Evolutionary conservation across 2,329 filamentous ascomycete species (phyloP).

Genomic region (Fusarium goolgardi): DNA sequence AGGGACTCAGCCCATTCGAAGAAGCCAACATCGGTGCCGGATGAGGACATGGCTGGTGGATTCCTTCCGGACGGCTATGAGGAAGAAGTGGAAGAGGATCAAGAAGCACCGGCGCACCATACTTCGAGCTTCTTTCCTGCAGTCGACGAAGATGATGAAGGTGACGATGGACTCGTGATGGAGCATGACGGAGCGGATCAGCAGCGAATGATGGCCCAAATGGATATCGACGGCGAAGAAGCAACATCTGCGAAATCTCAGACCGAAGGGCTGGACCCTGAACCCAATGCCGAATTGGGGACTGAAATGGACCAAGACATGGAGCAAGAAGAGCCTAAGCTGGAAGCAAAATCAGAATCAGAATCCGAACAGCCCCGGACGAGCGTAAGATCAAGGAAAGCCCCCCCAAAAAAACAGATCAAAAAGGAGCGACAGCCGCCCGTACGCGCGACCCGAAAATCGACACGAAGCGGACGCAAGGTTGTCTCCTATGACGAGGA

Average conservation of each 20-base stretch:
- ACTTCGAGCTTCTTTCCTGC: slow-evolving; percentile 63
- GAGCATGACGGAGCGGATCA: slow-evolving; percentile 42
- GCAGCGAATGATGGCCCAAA: not conserved
- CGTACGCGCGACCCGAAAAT: slow-evolving; percentile 30
- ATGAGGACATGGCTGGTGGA: slow-evolving; percentile 69
- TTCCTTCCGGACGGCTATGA: slow-evolving; percentile 70
- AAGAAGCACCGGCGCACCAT: slow-evolving; percentile 46
- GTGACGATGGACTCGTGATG: slow-evolving; percentile 51
- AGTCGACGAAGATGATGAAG: slow-evolving; percentile 57
- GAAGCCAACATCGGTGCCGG: slow-evolving; percentile 46
- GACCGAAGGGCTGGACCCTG: not conserved
- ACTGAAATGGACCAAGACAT: not conserved
- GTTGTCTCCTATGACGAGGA: slow-evolving; percentile 29
- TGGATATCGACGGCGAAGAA: slow-evolving; percentile 11
- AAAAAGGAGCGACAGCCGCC: slow-evolving; percentile 6
- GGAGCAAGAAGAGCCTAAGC: not conserved
- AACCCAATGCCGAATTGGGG: not conserved
- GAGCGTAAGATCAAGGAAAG: slow-evolving; percentile 12
- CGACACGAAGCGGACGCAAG: slow-evolving; percentile 34
- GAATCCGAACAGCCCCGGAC: slow-evolving; percentile 16
- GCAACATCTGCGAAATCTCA: not conserved
- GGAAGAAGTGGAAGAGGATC: slow-evolving; percentile 58
- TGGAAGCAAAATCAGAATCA: slow-evolving; percentile 6
- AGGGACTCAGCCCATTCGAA: slow-evolving; percentile 27
- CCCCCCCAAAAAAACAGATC: slow-evolving; percentile 4